These are phyloP conservation scores for Candida maris DNA, from an alignment of 805 yeast species.

Conservation along the genomic window DNA sequence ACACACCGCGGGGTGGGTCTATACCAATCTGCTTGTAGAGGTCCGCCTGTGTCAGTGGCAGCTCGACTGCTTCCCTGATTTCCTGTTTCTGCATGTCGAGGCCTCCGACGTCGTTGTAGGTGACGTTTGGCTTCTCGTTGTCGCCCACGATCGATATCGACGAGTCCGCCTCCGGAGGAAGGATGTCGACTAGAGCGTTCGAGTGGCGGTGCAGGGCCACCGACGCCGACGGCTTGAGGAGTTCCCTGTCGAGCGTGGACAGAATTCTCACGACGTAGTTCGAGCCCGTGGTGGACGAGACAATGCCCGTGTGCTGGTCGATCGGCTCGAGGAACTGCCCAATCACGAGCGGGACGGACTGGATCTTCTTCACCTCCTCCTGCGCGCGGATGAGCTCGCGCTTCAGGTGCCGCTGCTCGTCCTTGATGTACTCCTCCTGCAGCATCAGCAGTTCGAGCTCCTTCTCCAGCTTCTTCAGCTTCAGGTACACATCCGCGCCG, in stretches of 20 bases:
- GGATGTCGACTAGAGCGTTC: slow-evolving; percentile 92
- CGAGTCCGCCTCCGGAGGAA: slow-evolving; percentile 99
- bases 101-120: slow-evolving; percentile 98
- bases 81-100: slow-evolving; percentile 99
- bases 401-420: slow-evolving; percentile 94
- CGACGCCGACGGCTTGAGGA: slow-evolving; percentile 89
- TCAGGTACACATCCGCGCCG: slow-evolving; percentile 69
- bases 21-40: slow-evolving; percentile 96
- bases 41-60: slow-evolving; percentile 94
- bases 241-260: slow-evolving; percentile 91
- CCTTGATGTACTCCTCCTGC: slow-evolving; percentile 96
- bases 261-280: slow-evolving; percentile 94
- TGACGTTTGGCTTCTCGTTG: slow-evolving; percentile 86
- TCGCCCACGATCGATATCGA: slow-evolving; percentile 93
- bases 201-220: slow-evolving; percentile 99
- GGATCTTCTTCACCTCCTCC: slow-evolving; percentile 96
- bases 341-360: slow-evolving; percentile 94
- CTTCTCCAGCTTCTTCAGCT: slow-evolving; percentile 83
- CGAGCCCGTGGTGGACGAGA: slow-evolving; percentile 95
- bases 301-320: slow-evolving; percentile 94
- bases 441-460: slow-evolving; percentile 78
- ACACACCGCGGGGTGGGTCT: slow-evolving; percentile 97
- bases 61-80: slow-evolving; percentile 96
- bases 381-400: slow-evolving; percentile 95
- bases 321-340: slow-evolving; percentile 98